Conservation (phyloP, 2,329 filamentous ascomycete genomes). For the Ophiostoma sp. region DNA sequence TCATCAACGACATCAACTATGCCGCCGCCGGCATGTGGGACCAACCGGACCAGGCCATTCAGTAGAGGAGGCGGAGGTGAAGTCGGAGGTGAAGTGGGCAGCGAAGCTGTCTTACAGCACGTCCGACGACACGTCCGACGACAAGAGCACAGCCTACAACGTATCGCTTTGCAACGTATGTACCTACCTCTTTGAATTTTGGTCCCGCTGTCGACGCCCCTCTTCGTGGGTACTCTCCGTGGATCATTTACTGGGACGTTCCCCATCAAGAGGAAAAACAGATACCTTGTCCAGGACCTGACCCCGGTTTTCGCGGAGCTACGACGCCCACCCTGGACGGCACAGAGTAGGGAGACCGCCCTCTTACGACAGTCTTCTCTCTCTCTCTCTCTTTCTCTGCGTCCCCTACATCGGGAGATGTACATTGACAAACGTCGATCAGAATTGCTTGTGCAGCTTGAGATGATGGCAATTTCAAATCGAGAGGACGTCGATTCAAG, state of each 20-base stretch:
- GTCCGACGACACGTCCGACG: not conserved
- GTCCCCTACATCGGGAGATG: not conserved
- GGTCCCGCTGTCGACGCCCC: not conserved
- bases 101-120: too few species aligned
- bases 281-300: too few species aligned
- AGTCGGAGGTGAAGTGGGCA: too few species aligned
- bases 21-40: slow-evolving; percentile 29
- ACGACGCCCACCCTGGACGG: not conserved
- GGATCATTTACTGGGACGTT: not conserved
- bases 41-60: slow-evolving; percentile 11
- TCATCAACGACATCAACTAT: slow-evolving; percentile 29
- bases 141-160: too few species aligned
- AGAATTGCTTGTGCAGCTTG: not conserved
- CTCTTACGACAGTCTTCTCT: not conserved
- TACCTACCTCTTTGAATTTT: not conserved
- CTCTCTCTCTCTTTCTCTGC: not conserved
- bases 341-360: not conserved
- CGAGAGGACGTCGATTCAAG: not conserved
- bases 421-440: not conserved
- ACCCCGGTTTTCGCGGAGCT: not conserved
- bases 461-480: not conserved
- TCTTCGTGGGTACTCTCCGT: too few species aligned
- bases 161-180: not conserved
- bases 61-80: not conserved
- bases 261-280: not conserved